These are phyloP conservation scores for Chaetomiaceae sp. DNA, from an alignment of 2,329 filamentous ascomycete genomes.

Conservation along the genomic window DNA sequence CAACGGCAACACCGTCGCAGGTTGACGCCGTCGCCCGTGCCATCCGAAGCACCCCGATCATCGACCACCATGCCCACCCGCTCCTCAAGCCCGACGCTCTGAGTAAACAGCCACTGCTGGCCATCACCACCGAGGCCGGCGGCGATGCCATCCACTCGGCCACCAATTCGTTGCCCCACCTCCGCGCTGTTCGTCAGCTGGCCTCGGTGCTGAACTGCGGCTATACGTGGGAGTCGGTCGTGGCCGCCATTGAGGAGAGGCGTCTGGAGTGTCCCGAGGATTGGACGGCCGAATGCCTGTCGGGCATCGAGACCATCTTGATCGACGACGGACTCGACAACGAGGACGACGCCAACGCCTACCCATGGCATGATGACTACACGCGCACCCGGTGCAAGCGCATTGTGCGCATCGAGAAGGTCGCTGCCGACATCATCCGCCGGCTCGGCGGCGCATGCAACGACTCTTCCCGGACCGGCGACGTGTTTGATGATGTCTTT, in stretches of 20 bases:
- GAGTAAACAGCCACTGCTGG: slow-evolving; percentile 46
- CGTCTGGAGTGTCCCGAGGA: slow-evolving; percentile 46
- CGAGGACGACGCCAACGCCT: slow-evolving; percentile 52
- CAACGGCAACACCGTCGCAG: slow-evolving; percentile 28
- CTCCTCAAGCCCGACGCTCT: slow-evolving; percentile 52
- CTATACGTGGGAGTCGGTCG: slow-evolving; percentile 55
- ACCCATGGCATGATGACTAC: slow-evolving; percentile 62
- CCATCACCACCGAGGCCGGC: slow-evolving; percentile 68
- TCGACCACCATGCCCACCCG: slow-evolving; percentile 71
- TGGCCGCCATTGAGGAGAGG: slow-evolving; percentile 40
- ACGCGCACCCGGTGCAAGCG: slow-evolving; percentile 61
- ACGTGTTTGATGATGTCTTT: slow-evolving; percentile 37
- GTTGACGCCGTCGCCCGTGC: slow-evolving; percentile 34
- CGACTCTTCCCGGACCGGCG: slow-evolving; percentile 35
- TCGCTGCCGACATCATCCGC: slow-evolving; percentile 61
- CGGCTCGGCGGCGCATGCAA: slow-evolving; percentile 35
- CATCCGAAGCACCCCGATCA: slow-evolving; percentile 56
- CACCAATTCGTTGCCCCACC: slow-evolving; percentile 59
- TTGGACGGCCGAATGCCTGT: slow-evolving; percentile 61
- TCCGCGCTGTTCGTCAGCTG: slow-evolving; percentile 67
- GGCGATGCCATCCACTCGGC: slow-evolving; percentile 63
- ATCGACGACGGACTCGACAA: slow-evolving; percentile 71
- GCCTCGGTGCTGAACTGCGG: slow-evolving; percentile 60
- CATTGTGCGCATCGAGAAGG: slow-evolving; percentile 72
- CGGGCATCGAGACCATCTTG: slow-evolving; percentile 68